These are phyloP conservation scores for Pyrus pyrifolia DNA, from an alignment of 306 rosid genomes.

Conservation along the genomic window DNA sequence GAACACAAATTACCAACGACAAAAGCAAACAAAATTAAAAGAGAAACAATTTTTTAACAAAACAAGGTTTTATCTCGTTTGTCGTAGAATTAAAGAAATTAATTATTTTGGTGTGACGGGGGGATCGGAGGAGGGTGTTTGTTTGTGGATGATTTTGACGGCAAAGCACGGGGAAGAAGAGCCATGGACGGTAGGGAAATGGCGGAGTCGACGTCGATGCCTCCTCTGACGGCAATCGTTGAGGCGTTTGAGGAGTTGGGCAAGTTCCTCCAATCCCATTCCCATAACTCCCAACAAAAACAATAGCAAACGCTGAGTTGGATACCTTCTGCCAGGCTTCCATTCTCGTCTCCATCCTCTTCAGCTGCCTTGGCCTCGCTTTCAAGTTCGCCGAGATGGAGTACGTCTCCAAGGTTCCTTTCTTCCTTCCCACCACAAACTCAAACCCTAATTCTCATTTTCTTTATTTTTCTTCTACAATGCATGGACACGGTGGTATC, in stretches of 20 bases:
- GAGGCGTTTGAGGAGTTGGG: conserved; percentile 68
- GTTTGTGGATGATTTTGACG: conserved; percentile 2
- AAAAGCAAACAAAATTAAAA: not conserved
- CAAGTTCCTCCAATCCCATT: conserved; percentile 9
- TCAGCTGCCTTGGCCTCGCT: conserved; percentile 76
- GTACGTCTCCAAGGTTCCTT: conserved; percentile 70
- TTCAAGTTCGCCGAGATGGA: conserved; percentile 94
- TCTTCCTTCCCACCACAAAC: not conserved
- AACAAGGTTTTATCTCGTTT: not conserved
- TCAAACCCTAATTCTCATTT: not conserved
- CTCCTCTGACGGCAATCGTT: conserved; percentile 58
- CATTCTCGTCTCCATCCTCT: conserved; percentile 62
- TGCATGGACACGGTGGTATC: too few species aligned
- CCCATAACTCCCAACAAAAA: not conserved
- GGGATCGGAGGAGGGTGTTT: not conserved
- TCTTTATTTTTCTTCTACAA: not conserved
- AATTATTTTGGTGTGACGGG: not conserved
- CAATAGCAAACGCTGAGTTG: conserved; percentile 26
- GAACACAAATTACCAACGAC: not conserved
- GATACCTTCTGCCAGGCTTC: conserved; percentile 57
- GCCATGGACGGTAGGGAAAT: conserved; percentile 8
- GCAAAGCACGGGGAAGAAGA: not conserved
- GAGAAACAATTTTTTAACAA: not conserved
- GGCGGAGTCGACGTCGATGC: not conserved
- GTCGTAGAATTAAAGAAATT: too few species aligned